Conservation (phyloP, 306 rosid species). For the Fragaria vesca region DNA sequence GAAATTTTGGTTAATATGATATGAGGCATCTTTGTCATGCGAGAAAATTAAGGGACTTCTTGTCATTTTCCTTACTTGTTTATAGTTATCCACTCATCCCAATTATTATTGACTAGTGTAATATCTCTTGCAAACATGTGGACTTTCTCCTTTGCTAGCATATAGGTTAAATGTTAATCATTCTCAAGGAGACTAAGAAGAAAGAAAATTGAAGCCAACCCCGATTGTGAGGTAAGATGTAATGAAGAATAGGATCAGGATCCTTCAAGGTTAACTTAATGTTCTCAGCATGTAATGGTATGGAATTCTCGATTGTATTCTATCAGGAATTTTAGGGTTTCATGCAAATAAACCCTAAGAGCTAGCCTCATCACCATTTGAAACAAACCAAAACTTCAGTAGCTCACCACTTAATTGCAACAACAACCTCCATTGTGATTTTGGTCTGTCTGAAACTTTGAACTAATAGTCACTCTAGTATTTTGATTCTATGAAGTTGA, state of each 20-base stretch:
- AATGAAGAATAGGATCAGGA: not conserved
- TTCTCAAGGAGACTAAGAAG: not conserved
- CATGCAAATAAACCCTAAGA: not conserved
- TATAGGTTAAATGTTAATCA: not conserved
- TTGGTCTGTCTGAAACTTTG: not conserved
- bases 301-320: too few relatives aligned
- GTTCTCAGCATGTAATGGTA: not conserved
- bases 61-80: conserved; percentile 31
- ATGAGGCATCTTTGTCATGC: conserved; percentile 27
- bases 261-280: not conserved
- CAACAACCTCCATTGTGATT: not conserved
- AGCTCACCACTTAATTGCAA: not conserved
- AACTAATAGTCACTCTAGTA: not conserved
- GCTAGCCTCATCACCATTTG: not conserved
- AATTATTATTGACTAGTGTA: conserved; percentile 26
- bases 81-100: conserved; percentile 28
- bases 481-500: not conserved
- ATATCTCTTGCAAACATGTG: not conserved
- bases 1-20: conserved; percentile 3
- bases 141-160: not conserved
- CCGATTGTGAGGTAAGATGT: not conserved
- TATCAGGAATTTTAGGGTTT: too few relatives aligned
- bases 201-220: not conserved
- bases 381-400: not conserved
- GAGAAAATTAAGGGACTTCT: conserved; percentile 38